A percentile compares a stretch with the other conserved stretches of the same genome.
Conservation (phyloP, 179 eudicot species). For the Pouteria campechiana region DNA sequence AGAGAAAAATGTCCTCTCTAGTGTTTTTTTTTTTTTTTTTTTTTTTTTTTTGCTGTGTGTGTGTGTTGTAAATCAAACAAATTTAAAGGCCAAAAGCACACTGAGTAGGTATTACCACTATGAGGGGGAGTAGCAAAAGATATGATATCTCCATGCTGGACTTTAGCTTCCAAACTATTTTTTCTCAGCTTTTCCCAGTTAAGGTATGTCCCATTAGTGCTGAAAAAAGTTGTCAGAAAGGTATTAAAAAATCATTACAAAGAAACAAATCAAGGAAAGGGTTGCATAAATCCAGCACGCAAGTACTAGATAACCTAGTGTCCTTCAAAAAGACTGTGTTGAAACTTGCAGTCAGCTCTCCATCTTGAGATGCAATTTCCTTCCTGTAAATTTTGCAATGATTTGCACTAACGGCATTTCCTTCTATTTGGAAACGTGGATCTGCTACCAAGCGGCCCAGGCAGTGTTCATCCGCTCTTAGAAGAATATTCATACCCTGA, state of each 20-base stretch:
- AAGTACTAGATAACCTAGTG: constrained; percentile 42
- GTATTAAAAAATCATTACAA: constrained; percentile 7
- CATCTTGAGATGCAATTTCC: constrained; percentile 39
- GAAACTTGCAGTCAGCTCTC: constrained; percentile 32
- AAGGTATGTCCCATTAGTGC: constrained; percentile 87
- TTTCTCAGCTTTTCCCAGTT: constrained; percentile 74
- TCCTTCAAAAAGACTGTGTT: constrained; percentile 54
- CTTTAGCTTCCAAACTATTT: constrained; percentile 49
- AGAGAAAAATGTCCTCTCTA: no score
- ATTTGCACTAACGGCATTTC: constrained; percentile 64
- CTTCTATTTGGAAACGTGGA: constrained; percentile 53
- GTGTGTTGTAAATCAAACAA: neutral
- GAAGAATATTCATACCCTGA: constrained; percentile 83
- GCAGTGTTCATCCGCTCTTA: constrained; percentile 60
- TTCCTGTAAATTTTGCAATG: constrained; percentile 71
- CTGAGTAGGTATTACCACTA: constrained; percentile 73
- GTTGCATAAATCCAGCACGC: neutral
- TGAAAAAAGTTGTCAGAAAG: constrained; percentile 26
- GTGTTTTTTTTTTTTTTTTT: no score
- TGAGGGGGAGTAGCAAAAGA: constrained; percentile 77
- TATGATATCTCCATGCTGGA: constrained; percentile 80
- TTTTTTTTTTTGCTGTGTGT: no score
- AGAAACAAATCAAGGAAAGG: constrained; percentile 4
- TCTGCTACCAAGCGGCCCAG: constrained; percentile 78
- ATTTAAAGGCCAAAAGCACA: neutral